Percentiles rank a stretch among this genome's conserved stretches.
Conservation (phyloP, 2,329 filamentous ascomycete species). For the Lojkania enalia region DNA sequence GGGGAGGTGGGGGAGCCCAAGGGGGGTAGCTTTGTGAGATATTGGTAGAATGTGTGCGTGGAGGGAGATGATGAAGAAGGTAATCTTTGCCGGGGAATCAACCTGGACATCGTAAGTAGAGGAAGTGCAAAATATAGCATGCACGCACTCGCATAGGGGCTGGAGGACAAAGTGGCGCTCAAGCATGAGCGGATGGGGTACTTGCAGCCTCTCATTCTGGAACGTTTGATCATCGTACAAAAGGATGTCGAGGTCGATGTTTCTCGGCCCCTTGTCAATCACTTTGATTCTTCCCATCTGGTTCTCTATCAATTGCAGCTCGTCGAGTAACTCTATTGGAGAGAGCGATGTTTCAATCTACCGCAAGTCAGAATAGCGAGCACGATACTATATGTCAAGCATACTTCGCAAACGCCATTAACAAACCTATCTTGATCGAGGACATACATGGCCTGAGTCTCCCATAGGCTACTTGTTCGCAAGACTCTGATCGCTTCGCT, state of each 20-base stretch:
- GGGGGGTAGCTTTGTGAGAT: slow-evolving; percentile 42
- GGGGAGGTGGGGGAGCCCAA: slow-evolving; percentile 43
- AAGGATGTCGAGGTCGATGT: slow-evolving; percentile 92
- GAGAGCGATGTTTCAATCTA: slow-evolving; percentile 79
- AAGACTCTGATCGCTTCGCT: slow-evolving; percentile 70
- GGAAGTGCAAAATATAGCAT: not conserved
- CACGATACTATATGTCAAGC: slow-evolving; percentile 31
- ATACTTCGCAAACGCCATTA: slow-evolving; percentile 89
- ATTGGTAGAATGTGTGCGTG: slow-evolving; percentile 39
- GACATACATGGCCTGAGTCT: slow-evolving; percentile 97
- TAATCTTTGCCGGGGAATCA: slow-evolving; percentile 29
- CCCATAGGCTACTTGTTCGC: slow-evolving; percentile 86
- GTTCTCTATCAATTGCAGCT: slow-evolving; percentile 82
- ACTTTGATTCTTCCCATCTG: slow-evolving; percentile 78
- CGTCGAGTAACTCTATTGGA: slow-evolving; percentile 75
- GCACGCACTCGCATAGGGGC: slow-evolving; percentile 74
- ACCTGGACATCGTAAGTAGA: slow-evolving; percentile 21
- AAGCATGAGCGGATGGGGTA: slow-evolving; percentile 83
- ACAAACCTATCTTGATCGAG: slow-evolving; percentile 84
- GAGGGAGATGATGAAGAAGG: slow-evolving; percentile 53
- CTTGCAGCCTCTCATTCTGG: slow-evolving; percentile 70
- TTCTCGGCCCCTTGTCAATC: slow-evolving; percentile 90
- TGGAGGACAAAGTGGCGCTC: slow-evolving; percentile 94
- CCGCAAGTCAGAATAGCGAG: not conserved
- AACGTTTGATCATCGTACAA: slow-evolving; percentile 72